A percentile compares a stretch with the other conserved stretches of the same genome.
Evolutionary conservation across 495 filamentous ascomycete species (phyloP).

Genomic region (Penicillium ucsense): DNA sequence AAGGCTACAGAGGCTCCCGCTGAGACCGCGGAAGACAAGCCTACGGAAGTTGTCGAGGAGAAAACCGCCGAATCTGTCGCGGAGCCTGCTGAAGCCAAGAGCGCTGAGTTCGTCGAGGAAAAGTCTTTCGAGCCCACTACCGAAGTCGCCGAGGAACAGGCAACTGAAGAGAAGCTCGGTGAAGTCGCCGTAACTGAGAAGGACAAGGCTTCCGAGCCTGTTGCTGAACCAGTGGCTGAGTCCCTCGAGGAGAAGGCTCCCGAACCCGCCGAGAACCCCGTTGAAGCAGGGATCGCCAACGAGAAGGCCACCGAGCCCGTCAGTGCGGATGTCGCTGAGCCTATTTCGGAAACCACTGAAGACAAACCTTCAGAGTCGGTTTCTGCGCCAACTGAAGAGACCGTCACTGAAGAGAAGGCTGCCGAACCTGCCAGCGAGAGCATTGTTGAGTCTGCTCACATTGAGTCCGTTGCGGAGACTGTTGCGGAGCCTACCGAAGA

Average conservation of each 20-base stretch:
- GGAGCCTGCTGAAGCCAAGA: neutral
- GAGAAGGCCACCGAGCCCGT: neutral
- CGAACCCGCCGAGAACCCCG: neutral
- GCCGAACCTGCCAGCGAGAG: neutral
- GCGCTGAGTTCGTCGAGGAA: neutral
- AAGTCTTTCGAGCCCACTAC: neutral
- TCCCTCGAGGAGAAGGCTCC: neutral
- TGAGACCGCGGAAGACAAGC: neutral
- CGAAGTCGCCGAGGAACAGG: neutral
- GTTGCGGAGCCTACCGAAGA: constrained; percentile 1
- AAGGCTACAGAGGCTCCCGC: neutral
- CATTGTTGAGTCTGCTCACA: neutral
- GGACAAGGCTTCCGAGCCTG: neutral
- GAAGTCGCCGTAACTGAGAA: neutral
- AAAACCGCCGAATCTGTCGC: neutral
- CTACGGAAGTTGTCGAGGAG: neutral
- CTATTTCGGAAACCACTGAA: neutral
- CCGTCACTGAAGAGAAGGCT: neutral
- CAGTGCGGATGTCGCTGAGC: neutral
- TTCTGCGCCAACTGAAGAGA: neutral
- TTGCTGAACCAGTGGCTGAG: neutral
- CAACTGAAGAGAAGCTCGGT: neutral
- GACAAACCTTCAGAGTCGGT: neutral
- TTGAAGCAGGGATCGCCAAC: neutral
- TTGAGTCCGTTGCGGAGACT: constrained; percentile 1